These are phyloP conservation scores for Odontarrhena argentea DNA, from an alignment of 345 rosid species.

Conservation along the genomic window DNA sequence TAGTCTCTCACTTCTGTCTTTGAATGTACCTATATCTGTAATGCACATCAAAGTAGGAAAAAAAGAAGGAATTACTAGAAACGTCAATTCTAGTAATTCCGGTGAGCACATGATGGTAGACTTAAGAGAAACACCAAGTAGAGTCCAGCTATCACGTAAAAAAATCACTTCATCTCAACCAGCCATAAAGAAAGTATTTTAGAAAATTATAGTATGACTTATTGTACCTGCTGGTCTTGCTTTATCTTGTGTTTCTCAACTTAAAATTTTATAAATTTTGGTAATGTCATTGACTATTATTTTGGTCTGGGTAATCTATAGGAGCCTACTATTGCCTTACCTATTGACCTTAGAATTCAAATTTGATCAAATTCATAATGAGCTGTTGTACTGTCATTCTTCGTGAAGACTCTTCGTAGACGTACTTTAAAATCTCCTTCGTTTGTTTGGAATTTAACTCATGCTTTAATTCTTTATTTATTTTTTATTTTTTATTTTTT, in stretches of 20 bases:
- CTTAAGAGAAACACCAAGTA: slow-evolving; percentile 6
- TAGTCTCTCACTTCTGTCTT: slow-evolving; percentile 28
- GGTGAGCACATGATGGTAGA: slow-evolving; percentile 11
- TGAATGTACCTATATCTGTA: slow-evolving; percentile 21
- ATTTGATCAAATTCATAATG: slow-evolving; percentile 24
- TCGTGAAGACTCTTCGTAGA: slow-evolving; percentile 27
- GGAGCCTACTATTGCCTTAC: slow-evolving; percentile 10
- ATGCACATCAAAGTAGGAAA: slow-evolving; percentile 30
- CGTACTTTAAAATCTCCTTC: slow-evolving; percentile 15
- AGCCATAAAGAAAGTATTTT: slow-evolving; percentile 9
- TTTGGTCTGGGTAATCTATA: slow-evolving; percentile 13
- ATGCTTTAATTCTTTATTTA: neutral
- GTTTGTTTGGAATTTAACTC: slow-evolving; percentile 9
- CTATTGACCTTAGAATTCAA: slow-evolving; percentile 5
- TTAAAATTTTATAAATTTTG: neutral
- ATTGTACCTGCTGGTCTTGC: slow-evolving; percentile 22
- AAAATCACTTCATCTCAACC: slow-evolving; percentile 12
- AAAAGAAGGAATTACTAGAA: slow-evolving; percentile 3
- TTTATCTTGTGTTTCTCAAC: slow-evolving; percentile 23
- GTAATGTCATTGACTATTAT: slow-evolving; percentile 16
- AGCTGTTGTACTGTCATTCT: slow-evolving; percentile 22
- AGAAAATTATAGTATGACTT: slow-evolving; percentile 13
- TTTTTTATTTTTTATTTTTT: too few relatives aligned
- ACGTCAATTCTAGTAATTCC: neutral
- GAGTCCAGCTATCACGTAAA: slow-evolving; percentile 7